phyloP scores from a whole-genome alignment of 345 rosid genomes.

The Hypericum androsaemum region DNA sequence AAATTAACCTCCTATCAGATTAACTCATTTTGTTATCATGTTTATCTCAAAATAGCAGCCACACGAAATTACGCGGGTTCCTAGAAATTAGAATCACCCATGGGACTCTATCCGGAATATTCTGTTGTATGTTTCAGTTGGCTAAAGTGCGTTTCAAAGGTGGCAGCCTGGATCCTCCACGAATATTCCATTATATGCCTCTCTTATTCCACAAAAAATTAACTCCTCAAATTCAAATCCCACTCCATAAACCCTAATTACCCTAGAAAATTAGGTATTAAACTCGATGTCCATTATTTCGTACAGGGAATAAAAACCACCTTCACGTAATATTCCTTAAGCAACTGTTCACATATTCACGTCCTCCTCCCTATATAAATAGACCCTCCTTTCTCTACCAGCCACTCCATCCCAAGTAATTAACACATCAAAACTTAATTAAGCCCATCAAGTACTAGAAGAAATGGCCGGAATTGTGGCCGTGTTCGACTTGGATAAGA shows the following conservation, averaged over 20 bases:
- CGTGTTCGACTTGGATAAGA: slow-evolving; percentile 27
- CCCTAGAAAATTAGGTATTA: background rate
- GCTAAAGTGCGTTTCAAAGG: background rate
- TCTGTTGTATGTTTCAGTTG: background rate
- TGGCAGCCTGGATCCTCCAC: slow-evolving; percentile 1
- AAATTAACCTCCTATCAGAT: too few species aligned
- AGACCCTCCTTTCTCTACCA: slow-evolving; percentile 2
- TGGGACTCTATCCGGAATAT: slow-evolving; percentile 10
- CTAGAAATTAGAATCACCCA: slow-evolving; percentile 3
- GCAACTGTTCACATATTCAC: slow-evolving; percentile 12
- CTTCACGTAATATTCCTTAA: slow-evolving; percentile 44
- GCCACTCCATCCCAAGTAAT: too few species aligned
- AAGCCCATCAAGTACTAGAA: too few species aligned
- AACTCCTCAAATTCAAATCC: background rate
- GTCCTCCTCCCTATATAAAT: slow-evolving; percentile 27
- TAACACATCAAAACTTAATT: too few species aligned
- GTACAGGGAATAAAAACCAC: background rate
- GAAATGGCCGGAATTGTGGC: slow-evolving; percentile 15
- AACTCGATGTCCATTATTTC: background rate
- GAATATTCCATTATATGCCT: slow-evolving; percentile 25
- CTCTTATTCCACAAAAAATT: background rate
- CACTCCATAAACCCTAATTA: slow-evolving; percentile 13
- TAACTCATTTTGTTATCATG: too few species aligned
- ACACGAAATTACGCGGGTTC: background rate
- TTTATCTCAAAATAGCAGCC: background rate